These are phyloP conservation scores for Citrullus amarus DNA, from an alignment of 306 rosid genomes.

Conservation along the genomic window DNA sequence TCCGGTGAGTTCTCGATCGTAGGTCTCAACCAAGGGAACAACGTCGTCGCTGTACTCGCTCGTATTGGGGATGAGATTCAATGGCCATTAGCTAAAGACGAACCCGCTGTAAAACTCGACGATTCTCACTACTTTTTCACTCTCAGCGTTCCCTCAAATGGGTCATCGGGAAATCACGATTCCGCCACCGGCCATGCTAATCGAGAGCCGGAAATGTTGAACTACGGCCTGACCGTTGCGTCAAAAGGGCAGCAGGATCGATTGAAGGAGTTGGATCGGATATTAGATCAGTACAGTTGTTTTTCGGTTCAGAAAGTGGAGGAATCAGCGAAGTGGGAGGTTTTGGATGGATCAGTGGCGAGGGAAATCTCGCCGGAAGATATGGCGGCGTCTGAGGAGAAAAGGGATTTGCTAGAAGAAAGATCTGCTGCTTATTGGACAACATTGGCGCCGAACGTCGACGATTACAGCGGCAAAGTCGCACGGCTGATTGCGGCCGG, in stretches of 20 bases:
- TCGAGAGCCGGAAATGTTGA: conserved; percentile 27
- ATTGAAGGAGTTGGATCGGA: conserved; percentile 42
- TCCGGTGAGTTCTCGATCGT: conserved; percentile 54
- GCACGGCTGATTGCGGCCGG: conserved; percentile 71
- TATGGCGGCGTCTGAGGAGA: conserved; percentile 17
- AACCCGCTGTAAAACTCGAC: conserved; percentile 63
- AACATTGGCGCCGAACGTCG: conserved; percentile 83
- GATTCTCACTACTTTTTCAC: conserved; percentile 66
- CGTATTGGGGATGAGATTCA: conserved; percentile 49
- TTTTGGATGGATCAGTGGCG: conserved; percentile 33
- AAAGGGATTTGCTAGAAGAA: conserved; percentile 31
- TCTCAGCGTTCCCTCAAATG: conserved; percentile 32
- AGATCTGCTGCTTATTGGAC: conserved; percentile 80
- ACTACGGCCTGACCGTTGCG: conserved; percentile 60
- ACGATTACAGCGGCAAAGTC: conserved; percentile 48
- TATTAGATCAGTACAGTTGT: conserved; percentile 49
- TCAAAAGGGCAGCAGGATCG: conserved; percentile 37
- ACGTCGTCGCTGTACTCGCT: conserved; percentile 57
- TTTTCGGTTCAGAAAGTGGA: conserved; percentile 44
- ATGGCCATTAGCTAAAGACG: conserved; percentile 82
- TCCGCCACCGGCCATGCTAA: neutral
- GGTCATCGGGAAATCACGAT: conserved; percentile 1
- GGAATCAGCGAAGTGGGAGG: conserved; percentile 35
- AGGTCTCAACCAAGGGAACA: conserved; percentile 31
- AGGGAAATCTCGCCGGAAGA: conserved; percentile 42